Evolutionary conservation across 306 rosid genomes (phyloP).

Genomic region (Carpinus viminea): DNA sequence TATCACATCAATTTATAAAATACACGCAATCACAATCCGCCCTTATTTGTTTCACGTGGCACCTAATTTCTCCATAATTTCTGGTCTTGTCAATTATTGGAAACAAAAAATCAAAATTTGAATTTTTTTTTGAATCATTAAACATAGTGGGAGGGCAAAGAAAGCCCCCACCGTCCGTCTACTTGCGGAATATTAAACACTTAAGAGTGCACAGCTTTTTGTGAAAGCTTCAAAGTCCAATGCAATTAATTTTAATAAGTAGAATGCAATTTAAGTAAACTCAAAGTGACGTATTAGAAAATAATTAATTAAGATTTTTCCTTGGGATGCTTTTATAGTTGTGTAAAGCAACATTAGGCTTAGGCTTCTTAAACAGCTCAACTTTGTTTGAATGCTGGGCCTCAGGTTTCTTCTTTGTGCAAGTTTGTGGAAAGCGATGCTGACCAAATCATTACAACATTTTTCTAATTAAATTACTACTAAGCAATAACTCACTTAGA

Average conservation of each 20-base stretch:
- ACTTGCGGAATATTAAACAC: slow-evolving; percentile 37
- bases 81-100: not conserved
- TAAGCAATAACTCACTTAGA: not conserved
- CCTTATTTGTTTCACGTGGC: no score
- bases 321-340: slow-evolving; percentile 16
- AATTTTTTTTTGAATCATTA: not conserved
- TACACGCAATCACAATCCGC: no score
- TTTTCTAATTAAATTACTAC: slow-evolving; percentile 24
- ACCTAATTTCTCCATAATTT: no score
- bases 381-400: slow-evolving; percentile 35
- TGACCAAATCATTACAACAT: slow-evolving; percentile 49
- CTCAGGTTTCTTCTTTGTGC: slow-evolving; percentile 28
- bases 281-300: slow-evolving; percentile 41
- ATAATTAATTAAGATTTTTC: slow-evolving; percentile 32
- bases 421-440: slow-evolving; percentile 49
- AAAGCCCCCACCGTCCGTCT: slow-evolving; percentile 29
- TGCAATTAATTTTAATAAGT: not conserved
- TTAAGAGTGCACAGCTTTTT: slow-evolving; percentile 44
- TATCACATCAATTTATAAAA: no score
- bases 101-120: no score
- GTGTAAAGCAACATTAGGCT: slow-evolving; percentile 29
- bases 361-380: slow-evolving; percentile 6
- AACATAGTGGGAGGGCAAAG: slow-evolving; percentile 30
- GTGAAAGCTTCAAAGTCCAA: slow-evolving; percentile 46
- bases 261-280: slow-evolving; percentile 31